phyloP scores from a whole-genome alignment of 495 filamentous ascomycete genomes.

The Viridothelium virens region DNA sequence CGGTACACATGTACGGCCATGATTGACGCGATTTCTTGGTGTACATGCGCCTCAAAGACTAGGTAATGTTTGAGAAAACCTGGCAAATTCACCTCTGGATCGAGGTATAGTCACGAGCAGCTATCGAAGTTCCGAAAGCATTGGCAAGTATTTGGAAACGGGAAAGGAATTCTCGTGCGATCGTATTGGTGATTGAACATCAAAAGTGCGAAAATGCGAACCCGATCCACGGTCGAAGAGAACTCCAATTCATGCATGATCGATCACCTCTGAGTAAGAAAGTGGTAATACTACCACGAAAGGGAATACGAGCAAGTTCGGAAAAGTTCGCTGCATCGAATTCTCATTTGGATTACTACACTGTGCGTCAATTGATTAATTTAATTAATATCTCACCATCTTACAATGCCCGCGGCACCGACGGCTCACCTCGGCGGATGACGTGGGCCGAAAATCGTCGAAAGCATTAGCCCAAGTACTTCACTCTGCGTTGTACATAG shows the following conservation, averaged over 20 bases:
- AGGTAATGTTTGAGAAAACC: too few relatives aligned
- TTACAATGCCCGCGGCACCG: neutral
- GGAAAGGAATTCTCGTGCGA: neutral
- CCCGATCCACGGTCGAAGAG: neutral
- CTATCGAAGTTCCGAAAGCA: neutral
- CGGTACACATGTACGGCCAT: neutral
- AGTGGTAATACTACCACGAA: neutral
- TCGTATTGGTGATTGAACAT: neutral
- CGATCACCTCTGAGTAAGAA: neutral
- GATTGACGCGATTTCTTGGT: conserved; percentile 7
- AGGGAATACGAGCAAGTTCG: neutral
- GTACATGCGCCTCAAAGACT: neutral
- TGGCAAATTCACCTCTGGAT: too few relatives aligned
- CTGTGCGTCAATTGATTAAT: neutral
- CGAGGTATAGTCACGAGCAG: too few relatives aligned
- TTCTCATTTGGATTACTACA: neutral
- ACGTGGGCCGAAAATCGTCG: neutral
- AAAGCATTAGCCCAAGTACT: neutral
- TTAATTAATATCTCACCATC: neutral
- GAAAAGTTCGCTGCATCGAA: neutral
- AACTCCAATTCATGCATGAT: neutral
- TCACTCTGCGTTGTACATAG: neutral
- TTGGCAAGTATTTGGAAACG: neutral
- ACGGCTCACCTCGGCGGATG: conserved; percentile 6
- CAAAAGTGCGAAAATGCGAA: neutral